Evolutionary conservation across 345 rosid genomes (phyloP).

Genomic region (Reutealis trisperma): DNA sequence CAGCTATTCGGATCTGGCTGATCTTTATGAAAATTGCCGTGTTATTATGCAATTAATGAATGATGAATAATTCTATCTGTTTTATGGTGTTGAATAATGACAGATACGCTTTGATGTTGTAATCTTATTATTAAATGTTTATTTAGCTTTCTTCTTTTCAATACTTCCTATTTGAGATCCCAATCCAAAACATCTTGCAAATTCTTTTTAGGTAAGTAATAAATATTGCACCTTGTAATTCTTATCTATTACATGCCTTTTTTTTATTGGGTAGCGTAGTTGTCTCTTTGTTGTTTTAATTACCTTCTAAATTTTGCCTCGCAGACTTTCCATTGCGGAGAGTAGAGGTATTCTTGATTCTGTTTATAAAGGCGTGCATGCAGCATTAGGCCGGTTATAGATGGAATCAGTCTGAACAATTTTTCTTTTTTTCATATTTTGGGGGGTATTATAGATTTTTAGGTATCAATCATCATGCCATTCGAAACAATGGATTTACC

Average conservation of each 20-base stretch:
- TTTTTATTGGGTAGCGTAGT: not conserved
- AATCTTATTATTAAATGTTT: conserved; percentile 20
- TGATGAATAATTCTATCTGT: not conserved
- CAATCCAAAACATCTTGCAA: not conserved
- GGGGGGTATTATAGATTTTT: not conserved
- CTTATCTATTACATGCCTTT: conserved; percentile 1
- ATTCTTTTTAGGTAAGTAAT: not conserved
- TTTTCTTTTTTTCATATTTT: not conserved
- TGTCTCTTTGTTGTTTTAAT: not conserved
- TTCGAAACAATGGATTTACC: conserved; percentile 38
- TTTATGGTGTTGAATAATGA: conserved; percentile 3
- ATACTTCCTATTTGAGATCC: conserved; percentile 15
- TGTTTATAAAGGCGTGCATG: not conserved
- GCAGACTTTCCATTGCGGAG: conserved; percentile 9
- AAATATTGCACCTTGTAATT: not conserved
- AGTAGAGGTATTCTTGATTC: not conserved
- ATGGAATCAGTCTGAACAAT: not conserved
- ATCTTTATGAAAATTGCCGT: conserved; percentile 13
- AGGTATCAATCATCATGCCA: conserved; percentile 33
- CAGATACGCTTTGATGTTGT: not conserved
- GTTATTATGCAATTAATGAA: conserved; percentile 3
- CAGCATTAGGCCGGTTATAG: not conserved
- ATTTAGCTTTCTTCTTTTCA: not conserved
- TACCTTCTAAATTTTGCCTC: not conserved
- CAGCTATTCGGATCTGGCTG: conserved; percentile 12